Conservation (phyloP, 306 rosid genomes). For the Elaeagnus macrophylla region DNA sequence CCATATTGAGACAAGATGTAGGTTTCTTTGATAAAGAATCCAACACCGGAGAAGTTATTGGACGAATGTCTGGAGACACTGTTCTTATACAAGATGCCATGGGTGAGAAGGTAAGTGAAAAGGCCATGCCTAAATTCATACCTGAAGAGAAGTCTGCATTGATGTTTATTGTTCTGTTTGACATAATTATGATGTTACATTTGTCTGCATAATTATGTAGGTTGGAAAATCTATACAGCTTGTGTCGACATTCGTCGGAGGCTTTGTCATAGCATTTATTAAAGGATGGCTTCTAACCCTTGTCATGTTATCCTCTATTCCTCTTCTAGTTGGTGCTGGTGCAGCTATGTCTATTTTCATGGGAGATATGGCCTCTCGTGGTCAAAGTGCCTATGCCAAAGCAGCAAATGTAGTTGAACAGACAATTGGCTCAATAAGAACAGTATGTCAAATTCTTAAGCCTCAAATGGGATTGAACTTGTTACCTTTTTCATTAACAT, state of each 20-base stretch:
- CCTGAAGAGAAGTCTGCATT: background rate
- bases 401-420: constrained; percentile 84
- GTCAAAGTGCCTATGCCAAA: constrained; percentile 70
- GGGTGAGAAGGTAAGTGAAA: constrained; percentile 70
- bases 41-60: constrained; percentile 77
- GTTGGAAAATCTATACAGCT: constrained; percentile 77
- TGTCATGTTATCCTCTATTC: constrained; percentile 69
- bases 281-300: constrained; percentile 86
- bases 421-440: constrained; percentile 81
- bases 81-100: constrained; percentile 94
- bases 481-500: background rate
- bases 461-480: background rate
- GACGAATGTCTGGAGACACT: constrained; percentile 91
- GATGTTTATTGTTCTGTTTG: background rate
- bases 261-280: constrained; percentile 54
- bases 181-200: background rate
- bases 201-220: constrained; percentile 26
- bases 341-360: constrained; percentile 47
- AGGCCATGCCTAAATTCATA: background rate
- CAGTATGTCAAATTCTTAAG: constrained; percentile 33
- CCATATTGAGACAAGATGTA: constrained; percentile 77
- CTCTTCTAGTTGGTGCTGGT: constrained; percentile 59
- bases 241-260: constrained; percentile 56
- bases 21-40: constrained; percentile 83
- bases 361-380: constrained; percentile 52